These are phyloP conservation scores for Metarhizium guizhouense DNA, from an alignment of 2,329 filamentous ascomycete species.

Conservation along the genomic window DNA sequence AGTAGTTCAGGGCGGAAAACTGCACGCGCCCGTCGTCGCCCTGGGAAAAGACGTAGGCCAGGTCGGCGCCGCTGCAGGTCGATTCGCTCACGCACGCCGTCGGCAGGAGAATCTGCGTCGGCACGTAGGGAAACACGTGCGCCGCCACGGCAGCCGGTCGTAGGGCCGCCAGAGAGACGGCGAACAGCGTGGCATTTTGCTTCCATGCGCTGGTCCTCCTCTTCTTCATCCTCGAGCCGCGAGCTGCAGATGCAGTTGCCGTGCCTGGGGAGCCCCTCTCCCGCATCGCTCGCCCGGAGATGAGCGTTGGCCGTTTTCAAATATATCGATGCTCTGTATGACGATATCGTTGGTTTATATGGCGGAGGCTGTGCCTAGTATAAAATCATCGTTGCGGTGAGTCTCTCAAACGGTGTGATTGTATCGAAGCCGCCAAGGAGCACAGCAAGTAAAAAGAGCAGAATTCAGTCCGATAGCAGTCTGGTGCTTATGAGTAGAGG, in stretches of 20 bases:
- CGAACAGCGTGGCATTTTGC: background rate
- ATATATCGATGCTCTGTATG: background rate
- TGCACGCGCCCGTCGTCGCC: constrained; percentile 33
- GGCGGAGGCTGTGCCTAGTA: background rate
- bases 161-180: constrained; percentile 2
- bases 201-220: background rate
- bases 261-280: background rate
- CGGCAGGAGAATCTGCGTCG: constrained; percentile 61
- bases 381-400: background rate
- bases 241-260: background rate
- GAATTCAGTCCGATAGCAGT: background rate
- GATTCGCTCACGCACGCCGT: constrained; percentile 32
- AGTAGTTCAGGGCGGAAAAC: constrained; percentile 59
- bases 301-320: background rate
- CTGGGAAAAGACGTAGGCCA: constrained; percentile 64
- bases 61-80: constrained; percentile 27
- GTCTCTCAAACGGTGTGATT: background rate
- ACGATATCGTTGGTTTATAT: background rate
- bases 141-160: constrained; percentile 18
- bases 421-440: background rate
- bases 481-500: too few relatives aligned
- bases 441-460: background rate
- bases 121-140: constrained; percentile 62
- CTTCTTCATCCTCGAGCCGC: background rate
- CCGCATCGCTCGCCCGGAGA: background rate